Evolutionary conservation across 2,329 filamentous ascomycete genomes (phyloP).

Genomic region (Calonectria pseudoreteaudii): DNA sequence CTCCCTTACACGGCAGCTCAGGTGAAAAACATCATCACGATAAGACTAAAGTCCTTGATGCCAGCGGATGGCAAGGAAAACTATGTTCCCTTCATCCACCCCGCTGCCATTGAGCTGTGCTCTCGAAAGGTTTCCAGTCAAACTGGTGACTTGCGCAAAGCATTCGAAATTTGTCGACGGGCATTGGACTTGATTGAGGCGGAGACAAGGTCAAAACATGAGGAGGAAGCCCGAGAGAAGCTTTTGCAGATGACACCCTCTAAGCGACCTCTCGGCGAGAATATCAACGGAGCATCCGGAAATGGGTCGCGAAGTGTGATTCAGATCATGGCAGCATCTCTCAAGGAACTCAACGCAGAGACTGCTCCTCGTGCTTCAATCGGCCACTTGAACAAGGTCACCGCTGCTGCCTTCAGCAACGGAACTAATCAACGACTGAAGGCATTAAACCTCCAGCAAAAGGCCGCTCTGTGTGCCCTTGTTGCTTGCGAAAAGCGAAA

Average conservation of each 20-base stretch:
- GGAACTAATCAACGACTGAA: slow-evolving; percentile 87
- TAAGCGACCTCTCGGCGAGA: slow-evolving; percentile 83
- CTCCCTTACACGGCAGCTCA: slow-evolving; percentile 90
- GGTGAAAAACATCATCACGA: slow-evolving; percentile 87
- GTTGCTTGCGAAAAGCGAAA: slow-evolving; percentile 86
- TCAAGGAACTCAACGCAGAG: slow-evolving; percentile 75
- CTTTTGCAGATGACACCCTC: slow-evolving; percentile 74
- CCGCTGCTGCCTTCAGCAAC: slow-evolving; percentile 89
- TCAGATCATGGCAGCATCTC: slow-evolving; percentile 63
- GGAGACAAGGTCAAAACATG: slow-evolving; percentile 81
- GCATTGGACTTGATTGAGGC: slow-evolving; percentile 90
- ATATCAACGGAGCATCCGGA: slow-evolving; percentile 72
- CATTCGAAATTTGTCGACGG: slow-evolving; percentile 92
- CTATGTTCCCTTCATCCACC: slow-evolving; percentile 89
- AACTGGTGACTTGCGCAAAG: slow-evolving; percentile 93
- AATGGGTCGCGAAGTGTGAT: slow-evolving; percentile 57
- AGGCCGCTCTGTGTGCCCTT: slow-evolving; percentile 90
- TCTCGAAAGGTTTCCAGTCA: slow-evolving; percentile 95
- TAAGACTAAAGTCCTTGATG: slow-evolving; percentile 81
- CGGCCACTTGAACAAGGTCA: slow-evolving; percentile 90
- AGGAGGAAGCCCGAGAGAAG: slow-evolving; percentile 69
- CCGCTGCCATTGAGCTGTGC: slow-evolving; percentile 92
- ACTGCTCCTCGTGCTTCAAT: slow-evolving; percentile 91
- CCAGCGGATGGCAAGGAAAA: slow-evolving; percentile 64
- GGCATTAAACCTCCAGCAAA: slow-evolving; percentile 94